Conservation (phyloP, 495 filamentous ascomycete species). For the Bacidia gigantensis region DNA sequence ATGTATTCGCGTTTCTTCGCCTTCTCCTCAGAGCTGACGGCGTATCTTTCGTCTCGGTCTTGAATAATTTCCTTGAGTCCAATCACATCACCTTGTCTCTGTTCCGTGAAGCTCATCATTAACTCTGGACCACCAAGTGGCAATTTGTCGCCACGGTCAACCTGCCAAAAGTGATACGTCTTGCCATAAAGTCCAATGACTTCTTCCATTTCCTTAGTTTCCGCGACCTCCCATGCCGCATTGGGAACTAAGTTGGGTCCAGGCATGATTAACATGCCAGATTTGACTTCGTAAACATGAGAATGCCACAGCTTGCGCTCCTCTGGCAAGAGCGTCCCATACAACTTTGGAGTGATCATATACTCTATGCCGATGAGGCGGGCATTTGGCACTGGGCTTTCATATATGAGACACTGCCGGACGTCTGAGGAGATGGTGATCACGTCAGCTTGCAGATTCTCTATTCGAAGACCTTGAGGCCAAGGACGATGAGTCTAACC, state of each 20-base stretch:
- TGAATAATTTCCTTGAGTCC: conserved; percentile 45
- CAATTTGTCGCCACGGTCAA: conserved; percentile 62
- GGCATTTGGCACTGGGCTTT: conserved; percentile 48
- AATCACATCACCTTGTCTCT: conserved; percentile 33
- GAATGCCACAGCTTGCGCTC: conserved; percentile 70
- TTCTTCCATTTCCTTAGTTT: conserved; percentile 68
- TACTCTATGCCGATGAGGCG: conserved; percentile 81
- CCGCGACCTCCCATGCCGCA: conserved; percentile 55
- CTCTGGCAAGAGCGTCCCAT: conserved; percentile 42
- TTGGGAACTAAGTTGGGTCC: conserved; percentile 41
- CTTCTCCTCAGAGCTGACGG: conserved; percentile 46
- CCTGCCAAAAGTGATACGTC: conserved; percentile 82
- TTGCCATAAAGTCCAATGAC: conserved; percentile 68
- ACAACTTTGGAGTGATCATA: conserved; percentile 68
- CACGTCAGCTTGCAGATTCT: background rate
- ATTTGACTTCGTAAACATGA: conserved; percentile 80
- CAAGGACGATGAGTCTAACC: conserved; percentile 22
- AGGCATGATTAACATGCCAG: conserved; percentile 77
- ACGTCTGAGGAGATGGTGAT: conserved; percentile 30
- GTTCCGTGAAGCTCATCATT: conserved; percentile 58
- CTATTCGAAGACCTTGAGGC: background rate
- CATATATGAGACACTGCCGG: conserved; percentile 81
- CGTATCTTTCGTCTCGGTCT: conserved; percentile 54
- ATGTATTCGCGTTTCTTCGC: conserved; percentile 49
- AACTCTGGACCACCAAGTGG: conserved; percentile 62